A percentile compares a stretch with the other conserved stretches of the same genome.
Conservation (phyloP, 2,329 filamentous ascomycete species). For the Fusarium sarcochroum region DNA sequence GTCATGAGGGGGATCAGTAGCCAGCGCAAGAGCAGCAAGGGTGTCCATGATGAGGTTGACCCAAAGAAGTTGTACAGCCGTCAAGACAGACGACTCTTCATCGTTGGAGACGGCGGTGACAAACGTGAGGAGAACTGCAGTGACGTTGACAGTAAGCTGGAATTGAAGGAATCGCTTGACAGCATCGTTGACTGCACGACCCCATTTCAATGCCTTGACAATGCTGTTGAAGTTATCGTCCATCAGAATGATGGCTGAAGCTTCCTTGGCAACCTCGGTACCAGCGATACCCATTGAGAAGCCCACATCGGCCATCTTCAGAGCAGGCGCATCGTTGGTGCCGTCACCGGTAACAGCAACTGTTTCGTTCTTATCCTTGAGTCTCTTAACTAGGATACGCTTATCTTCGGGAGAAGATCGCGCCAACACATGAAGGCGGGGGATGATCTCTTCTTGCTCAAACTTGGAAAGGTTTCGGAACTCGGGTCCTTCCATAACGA, state of each 20-base stretch:
- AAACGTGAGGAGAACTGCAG: slow-evolving; percentile 88
- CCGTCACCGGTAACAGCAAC: slow-evolving; percentile 88
- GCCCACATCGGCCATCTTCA: slow-evolving; percentile 85
- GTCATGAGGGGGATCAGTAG: slow-evolving; percentile 89
- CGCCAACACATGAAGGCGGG: slow-evolving; percentile 78
- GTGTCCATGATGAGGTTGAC: slow-evolving; percentile 99
- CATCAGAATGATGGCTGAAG: slow-evolving; percentile 88
- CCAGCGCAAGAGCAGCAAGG: slow-evolving; percentile 88
- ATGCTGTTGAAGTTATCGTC: slow-evolving; percentile 92
- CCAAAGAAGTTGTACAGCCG: slow-evolving; percentile 93
- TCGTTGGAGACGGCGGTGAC: slow-evolving; percentile 83
- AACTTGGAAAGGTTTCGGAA: slow-evolving; percentile 79
- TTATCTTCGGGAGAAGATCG: slow-evolving; percentile 84
- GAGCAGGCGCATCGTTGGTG: slow-evolving; percentile 85
- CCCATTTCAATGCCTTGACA: slow-evolving; percentile 86
- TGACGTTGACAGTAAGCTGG: slow-evolving; percentile 91
- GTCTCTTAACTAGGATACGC: slow-evolving; percentile 77
- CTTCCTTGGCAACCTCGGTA: slow-evolving; percentile 88
- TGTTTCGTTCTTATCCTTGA: slow-evolving; percentile 81
- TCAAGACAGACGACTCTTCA: slow-evolving; percentile 81
- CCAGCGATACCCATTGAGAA: slow-evolving; percentile 90
- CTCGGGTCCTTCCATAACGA: slow-evolving; percentile 83
- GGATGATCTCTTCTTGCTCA: slow-evolving; percentile 77
- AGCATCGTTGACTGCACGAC: slow-evolving; percentile 81
- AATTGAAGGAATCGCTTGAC: slow-evolving; percentile 84